phyloP scores from a whole-genome alignment of 2,329 filamentous ascomycete species.

The Onygenales sp. region DNA sequence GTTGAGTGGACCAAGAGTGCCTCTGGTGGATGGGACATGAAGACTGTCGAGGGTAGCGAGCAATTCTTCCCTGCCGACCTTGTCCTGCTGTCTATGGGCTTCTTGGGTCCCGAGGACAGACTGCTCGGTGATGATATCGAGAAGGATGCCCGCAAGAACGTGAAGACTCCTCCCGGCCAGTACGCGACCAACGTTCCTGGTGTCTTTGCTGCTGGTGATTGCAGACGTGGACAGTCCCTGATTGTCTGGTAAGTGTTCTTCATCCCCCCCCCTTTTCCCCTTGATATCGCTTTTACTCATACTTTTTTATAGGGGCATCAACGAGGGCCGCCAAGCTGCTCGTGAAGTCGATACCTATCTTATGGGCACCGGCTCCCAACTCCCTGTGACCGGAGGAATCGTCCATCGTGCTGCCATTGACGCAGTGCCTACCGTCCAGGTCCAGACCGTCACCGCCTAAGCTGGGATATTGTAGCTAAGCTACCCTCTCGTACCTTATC shows the following conservation, averaged over 20 bases:
- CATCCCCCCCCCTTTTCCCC: not conserved
- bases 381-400: slow-evolving; percentile 89
- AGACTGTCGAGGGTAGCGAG: slow-evolving; percentile 86
- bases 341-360: slow-evolving; percentile 87
- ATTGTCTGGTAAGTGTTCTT: slow-evolving; percentile 75
- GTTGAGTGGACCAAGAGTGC: slow-evolving; percentile 93
- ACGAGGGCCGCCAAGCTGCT: slow-evolving; percentile 87
- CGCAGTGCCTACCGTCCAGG: slow-evolving; percentile 24
- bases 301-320: slow-evolving; percentile 63
- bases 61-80: slow-evolving; percentile 95
- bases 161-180: slow-evolving; percentile 82
- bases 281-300: slow-evolving; percentile 4
- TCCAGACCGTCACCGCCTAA: slow-evolving; percentile 21
- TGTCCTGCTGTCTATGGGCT: slow-evolving; percentile 92
- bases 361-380: slow-evolving; percentile 60
- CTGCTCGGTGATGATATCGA: slow-evolving; percentile 82
- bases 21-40: slow-evolving; percentile 95
- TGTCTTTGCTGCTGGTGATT: slow-evolving; percentile 91
- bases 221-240: slow-evolving; percentile 84
- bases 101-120: slow-evolving; percentile 85
- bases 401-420: slow-evolving; percentile 62
- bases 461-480: not conserved
- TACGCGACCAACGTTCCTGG: slow-evolving; percentile 83
- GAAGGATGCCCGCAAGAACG: slow-evolving; percentile 86
- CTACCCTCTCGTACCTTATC: not conserved